Base-by-base conservation (phyloP, 345 rosid species). In the Garcia nutans region DNA sequence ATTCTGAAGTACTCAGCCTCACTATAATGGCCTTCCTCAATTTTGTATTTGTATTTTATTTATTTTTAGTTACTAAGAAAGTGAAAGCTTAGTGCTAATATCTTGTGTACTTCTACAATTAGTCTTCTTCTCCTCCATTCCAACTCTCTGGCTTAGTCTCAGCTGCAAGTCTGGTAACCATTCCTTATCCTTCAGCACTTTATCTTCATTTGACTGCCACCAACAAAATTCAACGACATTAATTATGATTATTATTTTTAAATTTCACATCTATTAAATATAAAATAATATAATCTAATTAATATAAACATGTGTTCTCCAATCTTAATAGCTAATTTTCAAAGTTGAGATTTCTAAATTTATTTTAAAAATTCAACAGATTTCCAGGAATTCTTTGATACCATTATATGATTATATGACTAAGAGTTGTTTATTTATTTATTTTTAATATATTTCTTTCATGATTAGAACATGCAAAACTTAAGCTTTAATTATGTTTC, bases 41-140 rank as follows among this genome's bases (percentile, higher is more conserved):
- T 16, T 13, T 16, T 54, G 58, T 17, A 54, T 5, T 15, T 17
- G 28, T 55, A 20, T 70, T 60, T 10, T 28, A 56, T 60, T 49
- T 61, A 19, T 9, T 41, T 10, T 1, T n/a, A 11, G 15, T 52
- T 1, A 23, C 62, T 81, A 86, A 71, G 87, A 87, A 74, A 88
- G 90, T 16, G 86, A 72, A 76, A 87, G 88, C 68, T 73, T 74
- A 28, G 89, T 86, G 81, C 77, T 82, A 49, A 85, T 85, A 50
- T 78, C 86, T 13, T 78, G 75, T 66, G 60, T 58, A 68, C 77
- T 75, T 71, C 80, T 79, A 70, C 67, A 60, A 9, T 73, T 80
- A 65, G 37, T 55, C 64, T 76, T 79, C 24, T 68, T 79, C 3
- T 80, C 82, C 16, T 80, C 80, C 10, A 56, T 71, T 49, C 78